Base-by-base conservation (phyloP, 495 filamentous ascomycete genomes). In the Bacidia rubella region DNA sequence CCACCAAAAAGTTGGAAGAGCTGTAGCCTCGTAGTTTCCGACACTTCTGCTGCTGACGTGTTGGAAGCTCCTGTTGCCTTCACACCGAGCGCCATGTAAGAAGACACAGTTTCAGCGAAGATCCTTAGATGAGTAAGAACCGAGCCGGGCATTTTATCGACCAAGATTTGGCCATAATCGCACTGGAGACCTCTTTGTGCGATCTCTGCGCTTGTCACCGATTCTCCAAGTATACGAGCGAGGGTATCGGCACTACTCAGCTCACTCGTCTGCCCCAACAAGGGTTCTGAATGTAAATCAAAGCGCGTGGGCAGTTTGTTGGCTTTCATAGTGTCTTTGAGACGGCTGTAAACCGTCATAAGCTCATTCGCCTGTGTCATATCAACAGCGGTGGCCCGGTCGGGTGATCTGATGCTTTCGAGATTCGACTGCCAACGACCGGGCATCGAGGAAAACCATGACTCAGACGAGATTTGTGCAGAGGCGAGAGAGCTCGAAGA, bases 131-230 rank as follows among this genome's bases (percentile, higher is more conserved):
- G 88, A 0, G 87, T 89, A 39, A 98, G 65, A 2, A 79, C 73
- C 60, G 93, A 76, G 38, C 86, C 77, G 0, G 90, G 80, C 24
- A 97, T 85, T 59, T 82, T 88, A 54, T 90, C 85, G n/a, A 97
- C 62, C 27, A 96, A 68, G 0, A 83, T 90, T 58, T 74, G 72
- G 19, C 85, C 85, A 29, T 79, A 77, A 39, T 87, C 79, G 2
- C 85, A 82, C 52, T 86, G 83, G 1, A 88, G 70, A 12, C 93
- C 92, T 49, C 92, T 84, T 62, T 95, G 90, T 42, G 87, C 80
- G 52, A 99, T 96, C 65, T 99, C 92, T 4, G 85, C 80, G 0
- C 87, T 81, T 1, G 90, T 79, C 47, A 99, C 90, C n/a, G 90
- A 88, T 66, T 76, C 87, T 0, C 88, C 92, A 17, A 97, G 80